Evolutionary conservation across 441 rosid genomes (phyloP).

Genomic region (Flueggea neowawraea): DNA sequence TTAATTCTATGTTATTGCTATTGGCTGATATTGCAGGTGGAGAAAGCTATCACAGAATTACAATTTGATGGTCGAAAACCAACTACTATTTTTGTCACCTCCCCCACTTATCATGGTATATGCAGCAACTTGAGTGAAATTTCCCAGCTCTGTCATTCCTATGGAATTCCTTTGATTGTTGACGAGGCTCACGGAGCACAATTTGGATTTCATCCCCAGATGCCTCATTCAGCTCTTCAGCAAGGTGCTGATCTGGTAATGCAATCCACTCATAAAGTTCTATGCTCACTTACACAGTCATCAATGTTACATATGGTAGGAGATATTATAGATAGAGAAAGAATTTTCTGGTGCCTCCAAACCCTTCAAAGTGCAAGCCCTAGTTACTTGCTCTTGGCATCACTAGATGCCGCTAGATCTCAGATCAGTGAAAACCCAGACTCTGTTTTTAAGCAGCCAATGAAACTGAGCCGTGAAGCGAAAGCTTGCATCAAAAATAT

Average conservation of each 20-base stretch:
- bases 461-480: conserved; percentile 39
- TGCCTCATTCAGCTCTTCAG: conserved; percentile 51
- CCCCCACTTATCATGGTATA: conserved; percentile 65
- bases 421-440: conserved; percentile 45
- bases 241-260: conserved; percentile 56
- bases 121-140: conserved; percentile 48
- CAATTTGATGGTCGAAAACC: conserved; percentile 39
- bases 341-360: conserved; percentile 48
- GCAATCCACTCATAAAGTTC: conserved; percentile 66
- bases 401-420: conserved; percentile 65
- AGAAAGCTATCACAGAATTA: conserved; percentile 46
- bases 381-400: conserved; percentile 57
- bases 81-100: conserved; percentile 56
- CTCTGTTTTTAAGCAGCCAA: conserved; percentile 28
- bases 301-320: conserved; percentile 63
- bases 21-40: conserved; percentile 38
- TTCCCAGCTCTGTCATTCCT: conserved; percentile 44
- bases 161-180: conserved; percentile 47
- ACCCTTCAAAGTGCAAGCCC: conserved; percentile 62
- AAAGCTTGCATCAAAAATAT: conserved; percentile 24
- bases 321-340: conserved; percentile 39
- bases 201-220: conserved; percentile 47
- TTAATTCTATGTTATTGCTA: background rate
- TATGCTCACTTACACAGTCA: conserved; percentile 58
- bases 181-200: conserved; percentile 78